These are phyloP conservation scores for Candida verbasci DNA, from an alignment of 805 yeast species.

Conservation along the genomic window DNA sequence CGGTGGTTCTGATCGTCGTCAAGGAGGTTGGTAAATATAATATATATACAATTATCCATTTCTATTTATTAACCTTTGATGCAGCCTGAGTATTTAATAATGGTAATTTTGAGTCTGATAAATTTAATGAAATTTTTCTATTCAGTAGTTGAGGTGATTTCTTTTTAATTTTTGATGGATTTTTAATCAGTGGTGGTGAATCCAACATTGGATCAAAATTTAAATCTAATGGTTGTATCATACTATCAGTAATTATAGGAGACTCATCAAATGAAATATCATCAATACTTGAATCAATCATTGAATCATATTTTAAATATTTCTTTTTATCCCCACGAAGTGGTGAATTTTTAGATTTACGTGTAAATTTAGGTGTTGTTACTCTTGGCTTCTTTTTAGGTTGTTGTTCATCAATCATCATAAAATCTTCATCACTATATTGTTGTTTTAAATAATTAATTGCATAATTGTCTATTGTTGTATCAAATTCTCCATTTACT, in stretches of 20 bases:
- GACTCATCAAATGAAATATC: slow-evolving; percentile 6
- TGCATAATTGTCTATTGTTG: slow-evolving; percentile 25
- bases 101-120: slow-evolving; percentile 18
- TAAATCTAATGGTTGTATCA: slow-evolving; percentile 22
- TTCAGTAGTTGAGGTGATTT: slow-evolving; percentile 11
- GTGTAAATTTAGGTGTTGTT: slow-evolving; percentile 17
- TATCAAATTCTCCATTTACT: slow-evolving; percentile 33
- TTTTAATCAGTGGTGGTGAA: slow-evolving; percentile 23
- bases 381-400: slow-evolving; percentile 1
- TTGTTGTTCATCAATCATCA: slow-evolving; percentile 7
- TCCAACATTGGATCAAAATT: slow-evolving; percentile 26
- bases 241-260: slow-evolving; percentile 14
- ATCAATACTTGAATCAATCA: slow-evolving; percentile 9
- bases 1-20: slow-evolving; percentile 7
- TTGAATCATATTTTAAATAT: slow-evolving; percentile 3
- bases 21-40: slow-evolving; percentile 13
- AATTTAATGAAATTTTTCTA: slow-evolving; percentile 14
- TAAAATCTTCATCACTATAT: slow-evolving; percentile 6
- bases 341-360: slow-evolving; percentile 10
- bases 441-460: slow-evolving; percentile 24
- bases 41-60: slow-evolving; percentile 5
- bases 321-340: slow-evolving; percentile 5
- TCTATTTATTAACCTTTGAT: slow-evolving; percentile 10
- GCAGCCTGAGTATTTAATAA: slow-evolving; percentile 32
- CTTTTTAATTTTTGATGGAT: background rate